phyloP scores from a whole-genome alignment of 2,329 filamentous ascomycete genomes.

The Colletotrichum siamense region DNA sequence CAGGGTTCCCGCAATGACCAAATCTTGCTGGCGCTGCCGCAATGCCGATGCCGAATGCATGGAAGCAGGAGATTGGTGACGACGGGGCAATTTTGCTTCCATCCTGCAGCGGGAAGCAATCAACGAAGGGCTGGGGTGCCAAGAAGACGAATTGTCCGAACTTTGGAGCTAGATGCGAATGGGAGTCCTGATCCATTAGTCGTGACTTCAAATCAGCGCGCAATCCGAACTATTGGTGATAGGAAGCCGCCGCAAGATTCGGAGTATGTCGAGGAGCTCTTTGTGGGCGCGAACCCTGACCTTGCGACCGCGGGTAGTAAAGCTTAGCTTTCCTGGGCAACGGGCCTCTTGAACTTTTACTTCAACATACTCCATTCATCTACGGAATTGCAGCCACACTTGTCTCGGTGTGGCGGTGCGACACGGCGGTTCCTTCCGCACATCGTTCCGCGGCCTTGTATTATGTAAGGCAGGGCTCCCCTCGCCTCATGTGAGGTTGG shows the following conservation, averaged over 20 bases:
- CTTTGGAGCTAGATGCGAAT: background rate
- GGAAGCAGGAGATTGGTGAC: background rate
- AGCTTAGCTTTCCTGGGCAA: constrained; percentile 3
- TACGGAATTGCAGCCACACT: background rate
- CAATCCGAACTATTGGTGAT: background rate
- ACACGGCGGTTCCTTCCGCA: background rate
- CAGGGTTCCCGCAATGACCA: constrained; percentile 3
- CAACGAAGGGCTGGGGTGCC: background rate
- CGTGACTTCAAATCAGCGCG: background rate
- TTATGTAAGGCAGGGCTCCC: background rate
- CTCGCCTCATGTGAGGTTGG: background rate
- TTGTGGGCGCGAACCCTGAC: background rate
- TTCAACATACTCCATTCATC: background rate
- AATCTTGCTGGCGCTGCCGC: background rate
- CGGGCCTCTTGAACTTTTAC: background rate
- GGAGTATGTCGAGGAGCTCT: background rate
- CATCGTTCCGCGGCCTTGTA: background rate
- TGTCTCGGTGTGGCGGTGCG: background rate
- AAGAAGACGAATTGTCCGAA: background rate
- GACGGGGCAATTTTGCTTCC: background rate
- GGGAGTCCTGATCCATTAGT: background rate
- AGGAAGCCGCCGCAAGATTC: background rate
- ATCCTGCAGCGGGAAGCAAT: background rate
- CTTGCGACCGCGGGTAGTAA: background rate
- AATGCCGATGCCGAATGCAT: constrained; percentile 9